Conservation (phyloP, 768 basidiomycete species). For the Leccinellum rugosiceps region DNA sequence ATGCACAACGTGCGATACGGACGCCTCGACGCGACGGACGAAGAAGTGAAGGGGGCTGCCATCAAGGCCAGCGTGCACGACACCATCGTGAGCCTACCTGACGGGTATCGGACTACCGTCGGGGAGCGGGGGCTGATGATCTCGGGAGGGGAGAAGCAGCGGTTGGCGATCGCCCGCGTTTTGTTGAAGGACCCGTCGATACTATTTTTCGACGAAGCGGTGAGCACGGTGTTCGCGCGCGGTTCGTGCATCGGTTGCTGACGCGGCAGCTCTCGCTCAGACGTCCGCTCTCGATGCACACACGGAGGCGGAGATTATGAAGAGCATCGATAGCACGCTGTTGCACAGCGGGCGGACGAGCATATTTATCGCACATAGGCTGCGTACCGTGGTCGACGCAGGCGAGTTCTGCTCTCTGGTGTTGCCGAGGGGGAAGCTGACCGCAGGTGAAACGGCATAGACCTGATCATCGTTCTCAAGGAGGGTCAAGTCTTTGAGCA, state of each 20-base stretch:
- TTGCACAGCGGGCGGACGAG: slow-evolving; percentile 81
- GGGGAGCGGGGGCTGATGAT: slow-evolving; percentile 98
- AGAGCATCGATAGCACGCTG: slow-evolving; percentile 81
- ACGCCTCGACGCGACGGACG: slow-evolving; percentile 79
- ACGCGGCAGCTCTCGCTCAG: slow-evolving; percentile 37
- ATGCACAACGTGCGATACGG: slow-evolving; percentile 97
- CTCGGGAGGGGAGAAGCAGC: slow-evolving; percentile 97
- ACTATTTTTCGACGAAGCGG: slow-evolving; percentile 97
- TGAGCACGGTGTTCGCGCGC: slow-evolving; percentile 42
- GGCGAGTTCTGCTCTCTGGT: slow-evolving; percentile 42
- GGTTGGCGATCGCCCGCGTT: slow-evolving; percentile 90
- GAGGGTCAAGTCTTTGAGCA: slow-evolving; percentile 91
- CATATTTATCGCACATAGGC: slow-evolving; percentile 93
- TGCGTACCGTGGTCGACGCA: slow-evolving; percentile 89
- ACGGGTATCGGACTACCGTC: slow-evolving; percentile 86
- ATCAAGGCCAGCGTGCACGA: slow-evolving; percentile 84
- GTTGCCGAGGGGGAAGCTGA: background rate
- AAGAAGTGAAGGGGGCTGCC: slow-evolving; percentile 83
- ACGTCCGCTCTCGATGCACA: slow-evolving; percentile 95
- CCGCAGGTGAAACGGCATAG: slow-evolving; percentile 34
- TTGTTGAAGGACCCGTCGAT: slow-evolving; percentile 94
- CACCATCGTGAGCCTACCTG: slow-evolving; percentile 75
- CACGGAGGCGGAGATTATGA: slow-evolving; percentile 94
- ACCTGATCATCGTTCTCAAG: slow-evolving; percentile 89
- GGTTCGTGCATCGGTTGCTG: slow-evolving; percentile 1